These are phyloP conservation scores for Annulohypoxylon nitens DNA, from an alignment of 495 filamentous ascomycete genomes.

Conservation along the genomic window DNA sequence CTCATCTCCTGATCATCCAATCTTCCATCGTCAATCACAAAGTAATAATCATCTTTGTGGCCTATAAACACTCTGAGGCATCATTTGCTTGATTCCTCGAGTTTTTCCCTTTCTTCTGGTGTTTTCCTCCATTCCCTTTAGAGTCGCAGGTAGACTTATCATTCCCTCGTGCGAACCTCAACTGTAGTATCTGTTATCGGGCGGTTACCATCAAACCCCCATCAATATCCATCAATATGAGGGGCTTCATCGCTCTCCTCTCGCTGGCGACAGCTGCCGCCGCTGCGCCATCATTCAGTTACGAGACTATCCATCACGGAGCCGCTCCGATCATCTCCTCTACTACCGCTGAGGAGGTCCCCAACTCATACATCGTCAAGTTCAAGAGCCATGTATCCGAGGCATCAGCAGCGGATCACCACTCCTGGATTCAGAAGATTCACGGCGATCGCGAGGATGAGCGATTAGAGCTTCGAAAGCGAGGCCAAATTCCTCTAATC, in stretches of 20 bases:
- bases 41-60: slow-evolving; percentile 35
- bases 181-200: slow-evolving; percentile 26
- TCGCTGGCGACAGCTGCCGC: slow-evolving; percentile 74
- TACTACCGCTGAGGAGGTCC: slow-evolving; percentile 76
- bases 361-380: slow-evolving; percentile 95
- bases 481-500: slow-evolving; percentile 79
- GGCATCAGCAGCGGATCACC: slow-evolving; percentile 77
- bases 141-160: slow-evolving; percentile 62
- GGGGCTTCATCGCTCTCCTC: slow-evolving; percentile 76
- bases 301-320: slow-evolving; percentile 85
- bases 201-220: slow-evolving; percentile 20
- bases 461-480: slow-evolving; percentile 87
- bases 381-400: slow-evolving; percentile 95
- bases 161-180: slow-evolving; percentile 44
- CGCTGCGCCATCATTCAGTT: slow-evolving; percentile 79
- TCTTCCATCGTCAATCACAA: slow-evolving; percentile 60
- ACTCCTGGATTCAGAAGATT: slow-evolving; percentile 92
- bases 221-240: slow-evolving; percentile 70
- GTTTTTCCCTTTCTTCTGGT: slow-evolving; percentile 47
- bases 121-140: slow-evolving; percentile 44
- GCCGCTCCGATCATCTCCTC: slow-evolving; percentile 91
- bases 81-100: slow-evolving; percentile 50
- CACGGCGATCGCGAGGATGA: slow-evolving; percentile 70
- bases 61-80: slow-evolving; percentile 39
- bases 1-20: slow-evolving; percentile 50